Evolutionary conservation across 129 eudicot species (phyloP), one percentile per base, ranked within the genome.

Genomic region (Oenanthe sinensis): DNA sequence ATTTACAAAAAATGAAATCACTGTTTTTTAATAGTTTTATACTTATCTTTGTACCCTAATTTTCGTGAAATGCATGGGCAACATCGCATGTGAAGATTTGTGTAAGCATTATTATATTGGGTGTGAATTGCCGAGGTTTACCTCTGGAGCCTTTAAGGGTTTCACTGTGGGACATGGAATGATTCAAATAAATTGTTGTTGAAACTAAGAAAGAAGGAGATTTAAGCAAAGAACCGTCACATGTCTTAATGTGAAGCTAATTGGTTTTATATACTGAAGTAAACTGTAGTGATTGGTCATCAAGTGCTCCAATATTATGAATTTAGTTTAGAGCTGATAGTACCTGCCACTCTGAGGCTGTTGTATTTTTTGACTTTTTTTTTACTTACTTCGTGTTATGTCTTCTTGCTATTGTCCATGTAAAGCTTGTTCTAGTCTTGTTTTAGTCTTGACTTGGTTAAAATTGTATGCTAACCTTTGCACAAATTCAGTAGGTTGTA

Each of bases 401-500:
- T 74, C 39, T 69, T 26, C 68, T 65, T 81, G 63, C 30, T 16
- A 40, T 43, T 4, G 75, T 24, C 16, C 26, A n/a, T 72, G 16
- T 22, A 43, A 72, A n/a, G 15, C 13, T 42, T 72, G 76, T n/a
- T 44, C 8, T 3, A n/a, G n/a, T n/a, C n/a, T n/a, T n/a, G n/a
- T n/a, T n/a, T n/a, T n/a, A 45, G 45, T 42, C 15, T 5, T 47
- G 47, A 47, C 19, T 4, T 75, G 60, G 42, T 65, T 60, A 22
- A 37, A 58, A 50, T 75, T 22, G 76, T 80, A 77, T 75, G 83
- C 87, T 93, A 84, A 89, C 83, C 72, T 79, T 36, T 70, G 75
- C 78, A 74, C 80, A 42, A 82, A 75, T 88, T 82, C 86, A 79
- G 90, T 92, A 95, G 99, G 90, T 96, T 83, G 91, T 96, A 52